Conservation (phyloP, 371 early-diverging fungal species). For the Circinella umbellata region DNA sequence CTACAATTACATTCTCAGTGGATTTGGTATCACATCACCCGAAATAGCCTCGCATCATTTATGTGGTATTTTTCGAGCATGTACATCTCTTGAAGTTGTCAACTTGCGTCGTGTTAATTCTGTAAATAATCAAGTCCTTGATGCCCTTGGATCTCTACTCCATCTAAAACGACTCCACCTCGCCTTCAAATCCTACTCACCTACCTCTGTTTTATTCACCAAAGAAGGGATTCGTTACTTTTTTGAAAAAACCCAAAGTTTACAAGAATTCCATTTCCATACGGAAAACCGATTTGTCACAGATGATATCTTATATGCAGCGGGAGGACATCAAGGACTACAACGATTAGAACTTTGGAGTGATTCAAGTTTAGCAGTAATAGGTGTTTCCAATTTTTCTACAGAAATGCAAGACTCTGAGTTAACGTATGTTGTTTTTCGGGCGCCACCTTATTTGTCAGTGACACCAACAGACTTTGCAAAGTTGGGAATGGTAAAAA, state of each 20-base stretch:
- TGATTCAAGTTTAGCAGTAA: background rate
- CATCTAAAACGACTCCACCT: slow-evolving; percentile 6
- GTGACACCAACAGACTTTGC: background rate
- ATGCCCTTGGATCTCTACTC: background rate
- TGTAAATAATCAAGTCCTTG: slow-evolving; percentile 1
- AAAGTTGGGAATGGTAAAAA: background rate
- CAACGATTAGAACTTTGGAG: background rate
- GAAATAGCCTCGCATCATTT: background rate
- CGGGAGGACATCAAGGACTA: background rate
- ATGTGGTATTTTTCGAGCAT: background rate
- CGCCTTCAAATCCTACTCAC: background rate
- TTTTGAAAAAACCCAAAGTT: background rate
- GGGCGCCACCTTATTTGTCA: background rate
- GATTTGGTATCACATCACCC: slow-evolving; percentile 4
- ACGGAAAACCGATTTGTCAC: background rate
- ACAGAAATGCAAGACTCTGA: background rate
- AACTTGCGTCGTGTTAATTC: slow-evolving; percentile 1
- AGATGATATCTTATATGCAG: slow-evolving; percentile 1
- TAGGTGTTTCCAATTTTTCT: background rate
- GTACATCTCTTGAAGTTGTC: slow-evolving; percentile 2
- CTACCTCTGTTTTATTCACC: slow-evolving; percentile 1
- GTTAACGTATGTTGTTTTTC: background rate
- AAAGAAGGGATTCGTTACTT: slow-evolving; percentile 1
- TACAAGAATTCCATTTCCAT: slow-evolving; percentile 6
- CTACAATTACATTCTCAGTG: background rate